phyloP scores from a whole-genome alignment of 805 yeast genomes.

The Ogataea thermomethanolica region DNA sequence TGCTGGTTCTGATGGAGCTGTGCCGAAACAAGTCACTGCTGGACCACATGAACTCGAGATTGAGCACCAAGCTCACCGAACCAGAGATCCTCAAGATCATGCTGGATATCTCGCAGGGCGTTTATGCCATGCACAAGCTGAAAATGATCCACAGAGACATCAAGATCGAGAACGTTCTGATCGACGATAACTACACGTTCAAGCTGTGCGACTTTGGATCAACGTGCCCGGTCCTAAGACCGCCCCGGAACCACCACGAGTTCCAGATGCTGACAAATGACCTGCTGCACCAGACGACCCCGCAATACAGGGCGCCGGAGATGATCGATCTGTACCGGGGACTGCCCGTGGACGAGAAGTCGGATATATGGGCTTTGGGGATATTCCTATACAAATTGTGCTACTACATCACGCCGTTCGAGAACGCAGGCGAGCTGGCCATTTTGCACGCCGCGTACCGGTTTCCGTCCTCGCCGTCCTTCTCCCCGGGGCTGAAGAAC shows the following conservation, averaged over 20 bases:
- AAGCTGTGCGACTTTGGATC: conserved; percentile 95
- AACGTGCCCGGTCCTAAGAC: conserved; percentile 62
- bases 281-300: conserved; percentile 86
- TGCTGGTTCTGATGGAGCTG: conserved; percentile 85
- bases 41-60: conserved; percentile 85
- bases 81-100: conserved; percentile 77
- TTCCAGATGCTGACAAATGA: conserved; percentile 78
- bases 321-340: conserved; percentile 88
- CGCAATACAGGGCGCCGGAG: conserved; percentile 93
- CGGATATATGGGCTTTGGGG: conserved; percentile 97
- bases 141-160: conserved; percentile 88
- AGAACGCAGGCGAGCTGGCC: conserved; percentile 80
- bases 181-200: conserved; percentile 64
- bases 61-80: conserved; percentile 74
- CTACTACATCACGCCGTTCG: conserved; percentile 94
- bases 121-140: conserved; percentile 79
- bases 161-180: conserved; percentile 90
- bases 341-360: conserved; percentile 82
- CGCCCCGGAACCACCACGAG: conserved; percentile 73
- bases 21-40: conserved; percentile 84
- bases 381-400: conserved; percentile 85
- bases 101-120: conserved; percentile 75
- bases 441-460: conserved; percentile 79
- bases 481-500: conserved; percentile 67
- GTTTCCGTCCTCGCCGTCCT: conserved; percentile 68